Conservation (phyloP, 805 yeast species). For the Myxozyma neglecta region DNA sequence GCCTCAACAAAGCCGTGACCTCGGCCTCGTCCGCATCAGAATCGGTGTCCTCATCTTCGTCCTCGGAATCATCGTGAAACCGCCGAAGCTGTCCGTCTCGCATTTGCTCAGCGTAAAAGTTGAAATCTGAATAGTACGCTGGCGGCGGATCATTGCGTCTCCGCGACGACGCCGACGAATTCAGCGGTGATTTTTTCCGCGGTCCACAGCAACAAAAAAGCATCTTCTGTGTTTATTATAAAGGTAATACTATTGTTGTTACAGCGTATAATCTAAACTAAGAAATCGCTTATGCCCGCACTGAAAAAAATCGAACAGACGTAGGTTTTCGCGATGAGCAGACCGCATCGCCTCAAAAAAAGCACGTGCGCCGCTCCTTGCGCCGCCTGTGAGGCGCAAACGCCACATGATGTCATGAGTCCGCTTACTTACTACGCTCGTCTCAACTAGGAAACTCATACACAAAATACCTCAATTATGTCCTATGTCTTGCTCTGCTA, state of each 20-base stretch:
- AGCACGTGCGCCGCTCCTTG: background rate
- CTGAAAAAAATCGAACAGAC: no score
- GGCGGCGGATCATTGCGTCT: slow-evolving; percentile 16
- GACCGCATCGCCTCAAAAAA: background rate
- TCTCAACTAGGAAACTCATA: no score
- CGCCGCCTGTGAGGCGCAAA: background rate
- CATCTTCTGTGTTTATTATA: no score
- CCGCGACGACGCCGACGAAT: background rate
- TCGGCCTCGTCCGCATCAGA: slow-evolving; percentile 6
- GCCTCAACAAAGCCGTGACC: slow-evolving; percentile 2
- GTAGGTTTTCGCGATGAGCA: no score
- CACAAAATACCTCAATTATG: background rate
- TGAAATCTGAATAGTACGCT: slow-evolving; percentile 18
- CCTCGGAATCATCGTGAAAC: background rate
- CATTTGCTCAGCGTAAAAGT: slow-evolving; percentile 27
- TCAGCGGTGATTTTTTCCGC: background rate
- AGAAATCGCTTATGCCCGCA: background rate
- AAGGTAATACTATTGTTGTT: no score
- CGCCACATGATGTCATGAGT: slow-evolving; percentile 6
- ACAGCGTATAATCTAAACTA: no score
- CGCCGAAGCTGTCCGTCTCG: slow-evolving; percentile 10
- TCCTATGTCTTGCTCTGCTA: background rate
- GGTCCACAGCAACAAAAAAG: slow-evolving; percentile 9
- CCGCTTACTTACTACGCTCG: no score
- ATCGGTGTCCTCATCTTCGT: slow-evolving; percentile 7